phyloP scores from a whole-genome alignment of 1,284 basidiomycete species.

The Trametes sp. region DNA sequence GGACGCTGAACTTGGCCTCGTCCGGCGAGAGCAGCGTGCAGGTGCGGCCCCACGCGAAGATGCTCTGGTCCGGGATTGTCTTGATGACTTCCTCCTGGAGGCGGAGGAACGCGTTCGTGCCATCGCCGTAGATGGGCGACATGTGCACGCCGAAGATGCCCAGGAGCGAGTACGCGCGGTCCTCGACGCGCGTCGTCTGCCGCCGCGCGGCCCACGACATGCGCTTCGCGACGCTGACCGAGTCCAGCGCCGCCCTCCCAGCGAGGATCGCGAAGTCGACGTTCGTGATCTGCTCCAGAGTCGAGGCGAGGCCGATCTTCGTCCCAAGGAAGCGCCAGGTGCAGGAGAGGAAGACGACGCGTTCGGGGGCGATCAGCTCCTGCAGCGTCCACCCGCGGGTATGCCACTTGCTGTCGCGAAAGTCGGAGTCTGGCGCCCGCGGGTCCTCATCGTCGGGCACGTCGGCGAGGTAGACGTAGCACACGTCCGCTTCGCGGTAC shows the following conservation, averaged over 20 bases:
- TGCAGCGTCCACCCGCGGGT: not conserved
- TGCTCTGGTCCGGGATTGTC: constrained; percentile 1
- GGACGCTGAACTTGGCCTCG: not conserved
- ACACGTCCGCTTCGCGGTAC: not conserved
- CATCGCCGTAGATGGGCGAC: not conserved
- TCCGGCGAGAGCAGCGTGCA: not conserved
- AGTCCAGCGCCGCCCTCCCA: not conserved
- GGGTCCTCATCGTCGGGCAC: not conserved
- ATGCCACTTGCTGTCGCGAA: not conserved
- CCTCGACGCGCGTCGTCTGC: not conserved
- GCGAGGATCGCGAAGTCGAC: not conserved
- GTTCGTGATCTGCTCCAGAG: not conserved
- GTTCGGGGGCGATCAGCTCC: constrained; percentile 12
- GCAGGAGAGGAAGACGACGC: constrained; percentile 6
- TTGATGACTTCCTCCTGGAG: constrained; percentile 2
- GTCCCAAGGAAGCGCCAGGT: constrained; percentile 6
- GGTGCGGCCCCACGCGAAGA: not conserved
- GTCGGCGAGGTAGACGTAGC: not conserved
- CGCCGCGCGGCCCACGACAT: not conserved
- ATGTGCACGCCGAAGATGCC: constrained; percentile 3
- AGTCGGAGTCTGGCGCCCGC: not conserved
- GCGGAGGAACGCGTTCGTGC: constrained; percentile 2
- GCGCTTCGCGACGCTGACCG: not conserved
- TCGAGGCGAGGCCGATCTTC: not conserved
- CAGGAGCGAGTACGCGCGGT: not conserved